Conservation (phyloP, 2,329 filamentous ascomycete species). For the Colletotrichum liaoningense region DNA sequence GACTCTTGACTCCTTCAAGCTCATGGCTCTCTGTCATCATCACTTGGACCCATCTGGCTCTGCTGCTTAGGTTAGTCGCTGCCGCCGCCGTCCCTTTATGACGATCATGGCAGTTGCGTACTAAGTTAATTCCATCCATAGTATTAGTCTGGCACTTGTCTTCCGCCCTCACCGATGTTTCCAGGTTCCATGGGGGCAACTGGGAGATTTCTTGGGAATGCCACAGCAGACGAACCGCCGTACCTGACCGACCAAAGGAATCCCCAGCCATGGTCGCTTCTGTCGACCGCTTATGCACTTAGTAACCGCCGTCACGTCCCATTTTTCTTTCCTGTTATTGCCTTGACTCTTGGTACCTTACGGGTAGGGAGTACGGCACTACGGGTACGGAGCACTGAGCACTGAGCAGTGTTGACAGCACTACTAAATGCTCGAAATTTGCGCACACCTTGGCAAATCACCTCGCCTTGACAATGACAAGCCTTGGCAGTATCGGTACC, state of each 20-base stretch:
- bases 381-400: no score
- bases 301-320: not conserved
- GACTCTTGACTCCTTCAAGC: no score
- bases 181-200: not conserved
- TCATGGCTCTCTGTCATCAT: not conserved
- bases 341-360: not conserved
- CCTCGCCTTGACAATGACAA: not conserved
- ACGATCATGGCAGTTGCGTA: not conserved
- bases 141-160: not conserved
- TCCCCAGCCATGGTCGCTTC: not conserved
- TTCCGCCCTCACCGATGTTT: constrained; percentile 6
- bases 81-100: not conserved
- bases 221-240: not conserved
- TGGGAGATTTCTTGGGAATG: constrained; percentile 29
- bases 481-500: not conserved
- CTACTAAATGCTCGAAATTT: not conserved
- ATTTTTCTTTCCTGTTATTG: not conserved
- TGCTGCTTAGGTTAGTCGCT: not conserved
- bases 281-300: not conserved
- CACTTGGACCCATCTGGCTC: not conserved
- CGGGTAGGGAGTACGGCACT: no score
- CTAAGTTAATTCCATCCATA: not conserved
- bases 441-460: not conserved
- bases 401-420: not conserved
- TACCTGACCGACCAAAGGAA: not conserved